phyloP scores from a whole-genome alignment of 2,329 filamentous ascomycete species.

The Aschersonia sp. region DNA sequence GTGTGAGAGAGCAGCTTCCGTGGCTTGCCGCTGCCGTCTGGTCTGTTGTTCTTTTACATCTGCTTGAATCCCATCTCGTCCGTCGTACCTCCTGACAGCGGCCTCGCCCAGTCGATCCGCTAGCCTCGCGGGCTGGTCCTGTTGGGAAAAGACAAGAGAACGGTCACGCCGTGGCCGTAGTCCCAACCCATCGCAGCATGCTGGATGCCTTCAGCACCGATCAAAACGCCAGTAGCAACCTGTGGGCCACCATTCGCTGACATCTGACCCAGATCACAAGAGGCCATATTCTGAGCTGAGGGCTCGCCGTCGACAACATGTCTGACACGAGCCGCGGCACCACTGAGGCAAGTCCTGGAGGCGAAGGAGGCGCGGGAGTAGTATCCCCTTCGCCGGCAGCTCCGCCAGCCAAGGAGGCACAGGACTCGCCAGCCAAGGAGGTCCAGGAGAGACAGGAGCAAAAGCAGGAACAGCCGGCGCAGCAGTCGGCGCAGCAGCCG shows the following conservation, averaged over 20 bases:
- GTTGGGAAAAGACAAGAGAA: neutral
- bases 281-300: slow-evolving; percentile 11
- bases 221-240: too few relatives aligned
- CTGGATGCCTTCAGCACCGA: too few relatives aligned
- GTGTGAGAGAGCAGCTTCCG: neutral
- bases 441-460: too few relatives aligned
- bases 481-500: too few relatives aligned
- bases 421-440: too few relatives aligned
- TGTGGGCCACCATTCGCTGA: slow-evolving; percentile 11
- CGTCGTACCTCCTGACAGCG: neutral
- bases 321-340: neutral
- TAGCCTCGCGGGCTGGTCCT: neutral
- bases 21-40: neutral
- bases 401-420: too few relatives aligned
- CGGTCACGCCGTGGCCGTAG: too few relatives aligned
- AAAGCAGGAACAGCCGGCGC: too few relatives aligned
- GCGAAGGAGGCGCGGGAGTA: neutral
- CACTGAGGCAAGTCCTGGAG: slow-evolving; percentile 11
- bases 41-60: neutral
- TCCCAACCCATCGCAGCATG: too few relatives aligned
- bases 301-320: slow-evolving; percentile 2
- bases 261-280: slow-evolving; percentile 11
- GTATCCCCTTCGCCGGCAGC: too few relatives aligned
- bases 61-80: neutral
- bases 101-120: neutral